A percentile compares a stretch with the other conserved stretches of the same genome.
Evolutionary conservation across 768 basidiomycete species (phyloP).

Genomic region (Leccinellum luteum): DNA sequence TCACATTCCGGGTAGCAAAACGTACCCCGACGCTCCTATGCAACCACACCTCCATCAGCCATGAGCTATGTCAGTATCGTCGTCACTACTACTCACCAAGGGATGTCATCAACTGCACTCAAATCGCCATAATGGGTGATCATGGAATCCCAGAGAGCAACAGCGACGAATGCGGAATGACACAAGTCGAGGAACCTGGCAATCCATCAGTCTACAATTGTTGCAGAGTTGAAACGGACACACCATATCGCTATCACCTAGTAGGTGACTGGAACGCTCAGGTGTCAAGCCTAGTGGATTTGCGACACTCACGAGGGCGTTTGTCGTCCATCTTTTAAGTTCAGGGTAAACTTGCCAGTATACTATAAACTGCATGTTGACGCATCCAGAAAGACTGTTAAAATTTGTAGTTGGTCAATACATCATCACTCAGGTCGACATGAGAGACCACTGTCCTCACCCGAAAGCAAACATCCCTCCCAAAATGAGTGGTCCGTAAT

Average conservation of each 20-base stretch:
- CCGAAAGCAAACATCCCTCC: conserved; percentile 24
- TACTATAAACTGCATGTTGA: conserved; percentile 23
- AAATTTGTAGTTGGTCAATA: not conserved
- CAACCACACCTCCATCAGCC: not conserved
- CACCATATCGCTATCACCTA: conserved; percentile 24
- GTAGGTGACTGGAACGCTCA: not conserved
- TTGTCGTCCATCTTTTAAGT: conserved; percentile 15
- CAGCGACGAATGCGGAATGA: conserved; percentile 22
- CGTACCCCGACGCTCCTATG: conserved; percentile 26
- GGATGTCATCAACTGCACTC: conserved; percentile 7
- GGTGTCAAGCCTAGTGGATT: not conserved
- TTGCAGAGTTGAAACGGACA: not conserved
- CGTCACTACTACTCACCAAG: conserved; percentile 16
- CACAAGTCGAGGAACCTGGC: conserved; percentile 21
- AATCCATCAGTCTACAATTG: not conserved
- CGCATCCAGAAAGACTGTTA: conserved; percentile 24
- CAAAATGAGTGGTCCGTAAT: conserved; percentile 22
- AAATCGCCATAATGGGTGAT: conserved; percentile 19
- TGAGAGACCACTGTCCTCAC: conserved; percentile 1
- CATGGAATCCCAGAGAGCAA: conserved; percentile 25
- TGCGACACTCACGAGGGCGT: conserved; percentile 13
- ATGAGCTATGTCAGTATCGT: not conserved
- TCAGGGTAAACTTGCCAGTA: conserved; percentile 18
- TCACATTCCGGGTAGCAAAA: not conserved
- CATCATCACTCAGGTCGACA: not conserved